phyloP scores from a whole-genome alignment of 1,284 basidiomycete species.

The Ceratobasidium sp. region DNA sequence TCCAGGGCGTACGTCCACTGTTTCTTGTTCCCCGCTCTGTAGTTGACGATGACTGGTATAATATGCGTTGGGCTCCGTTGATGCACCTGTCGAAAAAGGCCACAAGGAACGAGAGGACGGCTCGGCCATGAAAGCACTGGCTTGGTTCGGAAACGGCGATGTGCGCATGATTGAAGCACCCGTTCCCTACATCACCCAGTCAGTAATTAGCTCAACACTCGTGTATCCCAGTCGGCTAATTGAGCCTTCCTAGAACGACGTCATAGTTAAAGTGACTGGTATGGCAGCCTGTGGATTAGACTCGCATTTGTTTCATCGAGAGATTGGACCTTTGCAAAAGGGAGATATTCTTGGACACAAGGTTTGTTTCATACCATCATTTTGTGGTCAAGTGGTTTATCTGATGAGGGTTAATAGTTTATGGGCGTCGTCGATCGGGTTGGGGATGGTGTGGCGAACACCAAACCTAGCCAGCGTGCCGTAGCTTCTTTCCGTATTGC shows the following conservation, averaged over 20 bases:
- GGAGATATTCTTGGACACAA: slow-evolving; percentile 83
- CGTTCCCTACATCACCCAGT: slow-evolving; percentile 73
- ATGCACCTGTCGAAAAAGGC: slow-evolving; percentile 59
- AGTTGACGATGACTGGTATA: slow-evolving; percentile 50
- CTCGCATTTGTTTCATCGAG: slow-evolving; percentile 63
- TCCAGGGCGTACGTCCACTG: slow-evolving; percentile 53
- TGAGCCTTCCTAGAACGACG: slow-evolving; percentile 60
- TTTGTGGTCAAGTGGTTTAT: slow-evolving; percentile 1
- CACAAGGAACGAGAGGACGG: slow-evolving; percentile 65
- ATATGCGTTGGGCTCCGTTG: slow-evolving; percentile 61
- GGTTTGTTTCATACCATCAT: slow-evolving; percentile 51
- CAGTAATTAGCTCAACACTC: slow-evolving; percentile 44
- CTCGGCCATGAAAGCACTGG: slow-evolving; percentile 72
- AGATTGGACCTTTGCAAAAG: slow-evolving; percentile 71
- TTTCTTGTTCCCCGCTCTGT: not conserved
- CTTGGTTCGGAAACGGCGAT: slow-evolving; percentile 70
- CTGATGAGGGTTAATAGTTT: slow-evolving; percentile 57
- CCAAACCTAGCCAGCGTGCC: slow-evolving; percentile 72
- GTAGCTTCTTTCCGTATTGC: slow-evolving; percentile 82
- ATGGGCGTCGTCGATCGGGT: slow-evolving; percentile 76
- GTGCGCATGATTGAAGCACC: slow-evolving; percentile 66
- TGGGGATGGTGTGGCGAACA: slow-evolving; percentile 69
- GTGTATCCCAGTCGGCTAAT: too few relatives aligned
- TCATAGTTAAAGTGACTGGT: slow-evolving; percentile 73
- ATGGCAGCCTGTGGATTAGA: slow-evolving; percentile 77